Evolutionary conservation across 2,329 filamentous ascomycete species (phyloP).

Genomic region (Talaromyces islandicus): DNA sequence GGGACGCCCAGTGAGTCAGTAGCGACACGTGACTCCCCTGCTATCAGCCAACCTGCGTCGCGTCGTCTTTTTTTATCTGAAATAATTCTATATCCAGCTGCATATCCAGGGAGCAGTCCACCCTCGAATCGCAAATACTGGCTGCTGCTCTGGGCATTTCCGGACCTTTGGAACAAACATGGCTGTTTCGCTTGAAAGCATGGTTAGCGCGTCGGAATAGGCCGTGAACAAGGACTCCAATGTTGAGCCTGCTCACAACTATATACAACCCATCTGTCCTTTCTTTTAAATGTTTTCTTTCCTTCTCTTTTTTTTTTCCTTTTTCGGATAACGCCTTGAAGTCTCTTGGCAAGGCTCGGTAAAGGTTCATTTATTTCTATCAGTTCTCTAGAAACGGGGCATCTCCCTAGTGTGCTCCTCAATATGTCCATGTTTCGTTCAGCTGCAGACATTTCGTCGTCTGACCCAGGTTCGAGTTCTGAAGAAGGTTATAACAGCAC

Average conservation of each 20-base stretch:
- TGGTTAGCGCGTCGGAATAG: not conserved
- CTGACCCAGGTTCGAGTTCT: conserved; percentile 26
- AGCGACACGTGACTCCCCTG: not conserved
- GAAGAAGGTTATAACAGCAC: conserved; percentile 17
- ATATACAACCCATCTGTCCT: not conserved
- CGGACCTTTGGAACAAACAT: not conserved
- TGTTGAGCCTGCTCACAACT: not conserved
- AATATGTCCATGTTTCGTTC: conserved; percentile 38
- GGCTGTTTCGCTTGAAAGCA: not conserved
- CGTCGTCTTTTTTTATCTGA: not conserved
- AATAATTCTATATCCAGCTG: not conserved
- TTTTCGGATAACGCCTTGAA: not conserved
- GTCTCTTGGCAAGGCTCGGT: not conserved
- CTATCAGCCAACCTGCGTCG: not conserved
- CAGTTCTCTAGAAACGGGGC: not conserved
- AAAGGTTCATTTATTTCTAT: not conserved
- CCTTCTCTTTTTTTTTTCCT: not conserved
- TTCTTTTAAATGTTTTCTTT: not conserved
- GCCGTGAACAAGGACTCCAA: not conserved
- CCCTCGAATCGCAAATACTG: not conserved
- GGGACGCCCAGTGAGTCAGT: not conserved
- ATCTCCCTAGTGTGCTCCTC: conserved; percentile 2
- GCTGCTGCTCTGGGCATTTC: not conserved
- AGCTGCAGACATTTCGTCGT: conserved; percentile 32
- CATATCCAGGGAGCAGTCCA: not conserved